Base-by-base conservation (phyloP, 495 filamentous ascomycete genomes). In the Cenococcum geophilum region DNA sequence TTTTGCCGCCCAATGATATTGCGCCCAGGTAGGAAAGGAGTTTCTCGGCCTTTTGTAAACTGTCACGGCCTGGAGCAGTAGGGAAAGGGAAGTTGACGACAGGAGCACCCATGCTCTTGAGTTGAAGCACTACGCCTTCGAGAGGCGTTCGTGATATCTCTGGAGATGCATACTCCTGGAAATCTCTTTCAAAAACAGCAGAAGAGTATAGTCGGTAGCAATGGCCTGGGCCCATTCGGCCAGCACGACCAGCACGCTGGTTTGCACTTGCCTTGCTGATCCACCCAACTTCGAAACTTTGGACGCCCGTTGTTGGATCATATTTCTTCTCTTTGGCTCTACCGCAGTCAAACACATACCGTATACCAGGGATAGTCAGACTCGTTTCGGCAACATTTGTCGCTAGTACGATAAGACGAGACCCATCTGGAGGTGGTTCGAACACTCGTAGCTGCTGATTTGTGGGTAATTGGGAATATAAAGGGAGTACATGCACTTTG, bases 371-470 rank as follows among this genome's bases (percentile, higher is more conserved):
- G 47, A 99, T 99, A 0, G 95, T 99, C 59, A 99, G 78, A 79
- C 86, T 91, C 3, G 95, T 99, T 72, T 99, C 95, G 0, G 95
- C 95, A 22, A 99, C 89, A 71, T 99, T 99, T 21, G 95, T 99
- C 0, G 95, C 91, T 21, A 99, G 75, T 18, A 99, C 87, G 60
- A 97, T 89, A 9, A 95, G 81, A 4, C 95, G 85, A 10, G 89
- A 88, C 42, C 87, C 87, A 37, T 89, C 86, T 9, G 95, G 92
- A 0, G 91, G 86, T 1, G 84, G 80, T 47, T 96, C 88, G 64
- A 99, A 99, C n/a, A 99, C 91, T 63, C 80, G 85, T 62, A 97
- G 79, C 72, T 97, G 95, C 67, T 97, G 89, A 68, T 86, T 89
- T 12, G 91, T 93, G 1, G 92, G 90, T n/a, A 99, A 80, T 48